Conservation (phyloP, 768 basidiomycete species). For the Calocybe indica region DNA sequence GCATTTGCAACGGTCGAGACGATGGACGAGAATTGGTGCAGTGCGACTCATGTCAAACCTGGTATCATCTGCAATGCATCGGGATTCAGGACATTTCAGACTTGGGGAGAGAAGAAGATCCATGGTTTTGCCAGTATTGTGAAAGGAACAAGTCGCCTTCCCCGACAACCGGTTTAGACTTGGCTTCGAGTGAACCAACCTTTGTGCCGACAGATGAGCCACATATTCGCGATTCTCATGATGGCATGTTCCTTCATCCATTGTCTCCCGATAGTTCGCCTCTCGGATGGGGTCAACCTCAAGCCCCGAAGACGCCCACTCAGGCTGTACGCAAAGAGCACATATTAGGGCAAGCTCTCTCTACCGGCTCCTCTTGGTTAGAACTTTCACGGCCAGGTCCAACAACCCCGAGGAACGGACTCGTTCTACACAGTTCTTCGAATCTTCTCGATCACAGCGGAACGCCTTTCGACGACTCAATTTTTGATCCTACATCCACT, state of each 20-base stretch:
- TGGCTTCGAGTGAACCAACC: slow-evolving; percentile 48
- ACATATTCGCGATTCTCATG: slow-evolving; percentile 32
- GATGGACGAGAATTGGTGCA: slow-evolving; percentile 77
- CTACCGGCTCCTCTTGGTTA: slow-evolving; percentile 35
- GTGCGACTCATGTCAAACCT: slow-evolving; percentile 73
- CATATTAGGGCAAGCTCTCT: slow-evolving; percentile 12
- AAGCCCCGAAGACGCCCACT: slow-evolving; percentile 47
- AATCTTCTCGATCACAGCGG: slow-evolving; percentile 18
- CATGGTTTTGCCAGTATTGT: slow-evolving; percentile 70
- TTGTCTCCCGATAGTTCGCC: slow-evolving; percentile 48
- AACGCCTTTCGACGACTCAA: slow-evolving; percentile 45
- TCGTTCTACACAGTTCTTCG: too few relatives aligned
- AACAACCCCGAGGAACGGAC: slow-evolving; percentile 41
- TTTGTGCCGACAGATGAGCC: slow-evolving; percentile 63
- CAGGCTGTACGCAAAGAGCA: slow-evolving; percentile 3
- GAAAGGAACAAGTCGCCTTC: slow-evolving; percentile 36
- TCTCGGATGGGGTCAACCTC: slow-evolving; percentile 38
- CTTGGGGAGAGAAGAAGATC: slow-evolving; percentile 71
- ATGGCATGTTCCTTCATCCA: slow-evolving; percentile 58
- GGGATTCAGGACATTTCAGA: slow-evolving; percentile 60
- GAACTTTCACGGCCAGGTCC: slow-evolving; percentile 50
- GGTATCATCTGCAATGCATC: slow-evolving; percentile 81
- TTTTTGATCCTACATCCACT: slow-evolving; percentile 76
- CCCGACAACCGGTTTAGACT: slow-evolving; percentile 9
- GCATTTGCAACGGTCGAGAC: slow-evolving; percentile 61